These are phyloP conservation scores for Colletotrichum viniferum DNA, from an alignment of 2,329 filamentous ascomycete species.

Conservation along the genomic window DNA sequence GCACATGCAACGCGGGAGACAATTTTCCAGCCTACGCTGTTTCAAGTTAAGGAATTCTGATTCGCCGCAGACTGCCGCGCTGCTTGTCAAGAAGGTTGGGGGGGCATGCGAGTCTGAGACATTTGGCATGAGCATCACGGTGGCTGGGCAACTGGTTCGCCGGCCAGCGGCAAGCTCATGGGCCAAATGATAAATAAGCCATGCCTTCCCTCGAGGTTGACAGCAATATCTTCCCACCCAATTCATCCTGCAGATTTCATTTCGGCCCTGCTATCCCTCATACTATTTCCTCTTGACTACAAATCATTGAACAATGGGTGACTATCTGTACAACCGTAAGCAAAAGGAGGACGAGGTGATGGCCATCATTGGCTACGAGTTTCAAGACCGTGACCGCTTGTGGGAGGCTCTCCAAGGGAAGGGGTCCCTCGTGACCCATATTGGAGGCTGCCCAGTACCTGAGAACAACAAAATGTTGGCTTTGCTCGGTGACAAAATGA, in stretches of 20 bases:
- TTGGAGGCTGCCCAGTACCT: background rate
- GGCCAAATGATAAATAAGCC: background rate
- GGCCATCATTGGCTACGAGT: fast-evolving
- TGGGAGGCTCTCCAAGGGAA: background rate
- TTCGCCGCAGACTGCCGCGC: background rate
- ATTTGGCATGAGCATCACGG: background rate
- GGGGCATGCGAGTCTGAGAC: background rate
- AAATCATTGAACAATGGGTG: background rate
- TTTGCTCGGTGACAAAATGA: background rate
- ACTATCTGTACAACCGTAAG: fast-evolving
- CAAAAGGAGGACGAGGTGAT: background rate
- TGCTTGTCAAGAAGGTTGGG: background rate
- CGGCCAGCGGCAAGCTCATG: background rate
- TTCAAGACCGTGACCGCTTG: background rate
- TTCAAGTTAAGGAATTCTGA: fast-evolving
- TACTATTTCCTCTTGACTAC: background rate
- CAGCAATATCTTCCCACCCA: fast-evolving
- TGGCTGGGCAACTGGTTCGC: background rate
- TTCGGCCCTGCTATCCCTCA: background rate
- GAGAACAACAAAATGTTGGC: background rate
- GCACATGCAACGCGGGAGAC: background rate
- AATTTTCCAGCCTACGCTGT: background rate
- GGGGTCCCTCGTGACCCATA: background rate
- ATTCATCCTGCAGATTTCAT: background rate
- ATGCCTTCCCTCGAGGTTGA: background rate